Evolutionary conservation across 1,139 yeast genomes (phyloP).

Genomic region (Geotrichum armillariae): DNA sequence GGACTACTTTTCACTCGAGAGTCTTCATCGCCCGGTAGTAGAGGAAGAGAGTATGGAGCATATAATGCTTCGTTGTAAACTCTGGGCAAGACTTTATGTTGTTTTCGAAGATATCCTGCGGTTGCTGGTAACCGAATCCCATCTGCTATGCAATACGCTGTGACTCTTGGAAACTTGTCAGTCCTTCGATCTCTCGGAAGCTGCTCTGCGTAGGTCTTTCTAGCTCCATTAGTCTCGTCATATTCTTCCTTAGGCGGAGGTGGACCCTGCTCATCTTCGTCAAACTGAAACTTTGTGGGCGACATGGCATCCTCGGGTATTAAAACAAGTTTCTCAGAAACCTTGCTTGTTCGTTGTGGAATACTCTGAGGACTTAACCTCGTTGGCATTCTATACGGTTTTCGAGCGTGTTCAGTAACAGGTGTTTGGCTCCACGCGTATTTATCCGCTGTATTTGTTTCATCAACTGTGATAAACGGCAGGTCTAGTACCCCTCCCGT

Average conservation of each 20-base stretch:
- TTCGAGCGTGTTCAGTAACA: slow-evolving; percentile 1
- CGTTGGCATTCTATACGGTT: slow-evolving; percentile 24
- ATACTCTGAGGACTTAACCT: slow-evolving; percentile 56
- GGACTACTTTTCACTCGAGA: slow-evolving; percentile 80
- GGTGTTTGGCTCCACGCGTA: too few relatives aligned
- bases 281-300: slow-evolving; percentile 30
- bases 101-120: slow-evolving; percentile 59
- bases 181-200: slow-evolving; percentile 68
- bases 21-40: slow-evolving; percentile 85
- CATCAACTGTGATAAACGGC: too few relatives aligned
- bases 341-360: slow-evolving; percentile 84
- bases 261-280: slow-evolving; percentile 27
- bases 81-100: slow-evolving; percentile 83
- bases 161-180: slow-evolving; percentile 74
- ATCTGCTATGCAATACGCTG: slow-evolving; percentile 88
- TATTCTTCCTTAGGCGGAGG: slow-evolving; percentile 30
- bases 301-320: slow-evolving; percentile 68
- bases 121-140: slow-evolving; percentile 68
- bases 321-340: slow-evolving; percentile 79
- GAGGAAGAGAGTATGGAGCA: slow-evolving; percentile 85
- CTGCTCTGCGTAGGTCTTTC: slow-evolving; percentile 58
- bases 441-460: background rate
- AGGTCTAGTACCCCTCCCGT: too few relatives aligned
- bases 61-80: slow-evolving; percentile 88
- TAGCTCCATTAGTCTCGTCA: slow-evolving; percentile 12